Evolutionary conservation across 257 asterid species (phyloP), one percentile per base, ranked within the genome.

Genomic region (Marsdenia floribunda): DNA sequence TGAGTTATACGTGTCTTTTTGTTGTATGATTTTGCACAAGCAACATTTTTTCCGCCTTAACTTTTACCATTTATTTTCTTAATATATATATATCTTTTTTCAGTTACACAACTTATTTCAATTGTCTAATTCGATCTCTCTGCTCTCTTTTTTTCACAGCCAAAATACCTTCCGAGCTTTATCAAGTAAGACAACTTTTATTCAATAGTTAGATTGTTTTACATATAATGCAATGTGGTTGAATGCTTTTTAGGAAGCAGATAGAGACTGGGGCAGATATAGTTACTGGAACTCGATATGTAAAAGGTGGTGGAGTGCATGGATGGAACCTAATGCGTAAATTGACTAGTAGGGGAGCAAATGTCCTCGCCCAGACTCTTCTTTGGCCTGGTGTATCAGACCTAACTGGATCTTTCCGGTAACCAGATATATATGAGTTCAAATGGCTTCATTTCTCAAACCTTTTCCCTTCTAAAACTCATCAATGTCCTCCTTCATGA

Each of bases 311-410:
- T 58, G 99, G 99, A 22, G 97, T 92, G 57, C 97, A 92, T 61
- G 99, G 99, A 35, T 95, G 99, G 99, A 95, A 86, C 86, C 82
- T 95, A 59, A 92, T 90, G 98, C 96, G 98, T 70, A 95, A 95
- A 80, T 77, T 92, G 88, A 95, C 99, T 3, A 95, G 99, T 86
- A 92, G 99, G 79, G 98, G 99, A 66, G 99, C 99, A 73, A 95
- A 95, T 81, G 97, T 95, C 73, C 99, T 95, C 71, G 98, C 98
- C 58, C 99, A 92, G 66, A 92, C 99, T 19, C 80, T 95, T 65
- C 97, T 95, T 74, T 92, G 99, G 99, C 99, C 98, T 29, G 98
- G 99, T 81, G 99, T 92, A 73, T 92, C 99, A 18, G 99, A 92
- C 85, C 86, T 95, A 73, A 95, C 99, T 75, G 99, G 99, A 75